Percentiles rank a stretch among this genome's conserved stretches.
Evolutionary conservation across 805 yeast species (phyloP).

Genomic region (Torulaspora quercuum): DNA sequence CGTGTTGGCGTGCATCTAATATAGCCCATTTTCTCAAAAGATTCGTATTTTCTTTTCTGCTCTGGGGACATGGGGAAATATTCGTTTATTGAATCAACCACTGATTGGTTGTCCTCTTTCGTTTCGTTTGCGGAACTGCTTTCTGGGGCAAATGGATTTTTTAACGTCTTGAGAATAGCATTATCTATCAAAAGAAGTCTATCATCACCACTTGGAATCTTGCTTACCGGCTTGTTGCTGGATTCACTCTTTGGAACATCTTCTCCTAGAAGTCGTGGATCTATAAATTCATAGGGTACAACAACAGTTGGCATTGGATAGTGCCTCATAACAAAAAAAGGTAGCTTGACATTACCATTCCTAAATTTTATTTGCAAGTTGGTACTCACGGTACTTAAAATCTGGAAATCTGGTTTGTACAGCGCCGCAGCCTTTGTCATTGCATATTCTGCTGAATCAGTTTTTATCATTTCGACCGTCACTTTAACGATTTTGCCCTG

Average conservation of each 20-base stretch:
- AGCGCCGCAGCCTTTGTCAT: conserved; percentile 25
- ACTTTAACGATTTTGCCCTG: conserved; percentile 28
- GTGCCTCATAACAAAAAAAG: conserved; percentile 34
- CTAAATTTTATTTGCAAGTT: conserved; percentile 37
- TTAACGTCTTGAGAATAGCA: conserved; percentile 21
- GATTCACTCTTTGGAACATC: conserved; percentile 1
- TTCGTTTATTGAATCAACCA: conserved; percentile 26
- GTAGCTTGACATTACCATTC: conserved; percentile 36
- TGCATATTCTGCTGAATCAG: conserved; percentile 25
- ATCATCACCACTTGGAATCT: conserved; percentile 6
- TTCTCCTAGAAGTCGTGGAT: conserved; percentile 28
- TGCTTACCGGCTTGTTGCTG: neutral
- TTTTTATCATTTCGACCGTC: conserved; percentile 34
- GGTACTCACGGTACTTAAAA: conserved; percentile 35
- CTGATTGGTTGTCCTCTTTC: conserved; percentile 17
- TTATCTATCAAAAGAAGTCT: conserved; percentile 18
- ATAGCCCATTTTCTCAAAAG: conserved; percentile 32
- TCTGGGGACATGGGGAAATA: conserved; percentile 32
- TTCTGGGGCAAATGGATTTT: conserved; percentile 25
- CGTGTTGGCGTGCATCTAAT: conserved; percentile 29
- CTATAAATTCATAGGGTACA: conserved; percentile 35
- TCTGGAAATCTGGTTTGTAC: conserved; percentile 32
- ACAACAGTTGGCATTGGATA: conserved; percentile 30
- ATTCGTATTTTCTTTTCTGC: conserved; percentile 24
- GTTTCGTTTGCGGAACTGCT: conserved; percentile 5